Evolutionary conservation across 2,329 filamentous ascomycete genomes (phyloP).

Genomic region (Pseudocercospora cruenta): DNA sequence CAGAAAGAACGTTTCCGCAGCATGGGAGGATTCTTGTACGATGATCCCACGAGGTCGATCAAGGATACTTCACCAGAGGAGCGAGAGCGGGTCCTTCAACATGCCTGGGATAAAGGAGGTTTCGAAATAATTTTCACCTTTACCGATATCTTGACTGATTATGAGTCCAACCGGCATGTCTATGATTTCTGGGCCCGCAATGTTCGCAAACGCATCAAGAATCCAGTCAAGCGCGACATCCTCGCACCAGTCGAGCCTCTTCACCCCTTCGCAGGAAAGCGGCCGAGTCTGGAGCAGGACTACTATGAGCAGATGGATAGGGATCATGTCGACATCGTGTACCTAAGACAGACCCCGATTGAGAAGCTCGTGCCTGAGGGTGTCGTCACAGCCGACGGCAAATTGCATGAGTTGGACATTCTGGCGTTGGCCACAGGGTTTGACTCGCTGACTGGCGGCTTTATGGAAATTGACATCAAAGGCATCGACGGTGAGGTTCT

Average conservation of each 20-base stretch:
- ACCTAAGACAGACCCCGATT: slow-evolving; percentile 46
- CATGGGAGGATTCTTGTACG: slow-evolving; percentile 25
- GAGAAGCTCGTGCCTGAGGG: slow-evolving; percentile 58
- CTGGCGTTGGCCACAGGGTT: slow-evolving; percentile 53
- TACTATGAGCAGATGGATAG: slow-evolving; percentile 51
- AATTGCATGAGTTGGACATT: slow-evolving; percentile 46
- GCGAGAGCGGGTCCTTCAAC: slow-evolving; percentile 53
- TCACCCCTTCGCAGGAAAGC: slow-evolving; percentile 52
- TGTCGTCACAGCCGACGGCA: slow-evolving; percentile 46
- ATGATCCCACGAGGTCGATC: slow-evolving; percentile 13
- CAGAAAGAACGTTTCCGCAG: slow-evolving; percentile 41
- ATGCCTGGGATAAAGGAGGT: slow-evolving; percentile 55
- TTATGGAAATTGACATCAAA: slow-evolving; percentile 40
- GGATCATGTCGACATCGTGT: slow-evolving; percentile 46
- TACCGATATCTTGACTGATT: slow-evolving; percentile 53
- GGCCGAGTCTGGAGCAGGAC: slow-evolving; percentile 47
- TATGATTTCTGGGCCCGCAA: slow-evolving; percentile 62
- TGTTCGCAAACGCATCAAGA: slow-evolving; percentile 53
- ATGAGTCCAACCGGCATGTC: slow-evolving; percentile 53
- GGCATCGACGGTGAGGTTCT: slow-evolving; percentile 28
- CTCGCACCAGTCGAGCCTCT: slow-evolving; percentile 48
- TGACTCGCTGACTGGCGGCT: slow-evolving; percentile 42
- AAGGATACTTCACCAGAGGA: slow-evolving; percentile 38
- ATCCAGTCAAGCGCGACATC: slow-evolving; percentile 54
- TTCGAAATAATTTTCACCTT: slow-evolving; percentile 61